These are phyloP conservation scores for Phaeosphaeriaceae sp. DNA, from an alignment of 2,329 filamentous ascomycete species.

Conservation along the genomic window DNA sequence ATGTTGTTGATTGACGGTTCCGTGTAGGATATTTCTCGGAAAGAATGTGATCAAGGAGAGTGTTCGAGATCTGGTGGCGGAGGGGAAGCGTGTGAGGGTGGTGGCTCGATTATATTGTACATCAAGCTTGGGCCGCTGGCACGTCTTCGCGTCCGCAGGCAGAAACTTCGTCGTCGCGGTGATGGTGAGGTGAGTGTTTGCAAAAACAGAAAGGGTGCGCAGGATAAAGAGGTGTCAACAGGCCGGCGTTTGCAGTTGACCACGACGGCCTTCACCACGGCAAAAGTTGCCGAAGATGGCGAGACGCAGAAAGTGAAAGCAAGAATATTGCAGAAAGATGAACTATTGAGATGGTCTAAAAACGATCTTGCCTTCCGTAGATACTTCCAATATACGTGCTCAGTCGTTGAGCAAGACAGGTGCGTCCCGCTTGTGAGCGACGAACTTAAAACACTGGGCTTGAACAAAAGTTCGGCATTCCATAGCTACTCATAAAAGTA, in stretches of 20 bases:
- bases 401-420: not conserved
- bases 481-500: no score
- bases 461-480: no score
- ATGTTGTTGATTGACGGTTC: not conserved
- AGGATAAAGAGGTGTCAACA: not conserved
- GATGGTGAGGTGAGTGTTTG: constrained; percentile 9
- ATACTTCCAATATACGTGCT: not conserved
- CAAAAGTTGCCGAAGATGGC: not conserved
- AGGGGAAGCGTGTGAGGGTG: constrained; percentile 5
- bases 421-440: not conserved
- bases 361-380: constrained; percentile 2
- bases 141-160: constrained; percentile 3
- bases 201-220: constrained; percentile 8
- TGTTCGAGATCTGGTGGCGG: not conserved
- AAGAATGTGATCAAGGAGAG: not conserved
- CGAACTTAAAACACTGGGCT: not conserved
- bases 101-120: constrained; percentile 2
- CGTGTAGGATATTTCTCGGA: not conserved
- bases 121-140: constrained; percentile 3
- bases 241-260: constrained; percentile 4
- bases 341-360: not conserved
- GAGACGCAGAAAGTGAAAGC: constrained; percentile 11
- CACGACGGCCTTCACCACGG: constrained; percentile 10
- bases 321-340: constrained; percentile 8
- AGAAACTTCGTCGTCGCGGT: constrained; percentile 1